These are phyloP conservation scores for Fusarium xyrophilum DNA, from an alignment of 2,329 filamentous ascomycete genomes.

Conservation along the genomic window DNA sequence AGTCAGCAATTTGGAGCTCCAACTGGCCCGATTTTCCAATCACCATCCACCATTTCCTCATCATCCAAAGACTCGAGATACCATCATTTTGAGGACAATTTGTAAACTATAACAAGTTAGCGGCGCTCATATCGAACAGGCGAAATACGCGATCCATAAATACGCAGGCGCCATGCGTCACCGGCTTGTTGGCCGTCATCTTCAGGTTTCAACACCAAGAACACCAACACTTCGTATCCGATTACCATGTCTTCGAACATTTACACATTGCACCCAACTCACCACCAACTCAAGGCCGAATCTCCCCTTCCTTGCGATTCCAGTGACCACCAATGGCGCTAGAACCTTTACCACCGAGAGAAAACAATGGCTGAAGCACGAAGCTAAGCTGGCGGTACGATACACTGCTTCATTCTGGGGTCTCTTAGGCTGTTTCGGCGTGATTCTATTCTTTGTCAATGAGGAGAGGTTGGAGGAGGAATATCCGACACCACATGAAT, in stretches of 20 bases:
- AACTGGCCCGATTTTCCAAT: constrained; percentile 28
- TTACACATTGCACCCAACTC: constrained; percentile 42
- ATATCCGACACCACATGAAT: constrained; percentile 84
- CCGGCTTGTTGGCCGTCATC: constrained; percentile 47
- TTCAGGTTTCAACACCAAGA: constrained; percentile 25
- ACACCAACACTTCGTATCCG: constrained; percentile 23
- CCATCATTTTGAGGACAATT: not conserved
- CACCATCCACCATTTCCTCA: constrained; percentile 16
- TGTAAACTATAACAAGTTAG: not conserved
- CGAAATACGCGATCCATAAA: not conserved
- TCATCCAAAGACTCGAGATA: constrained; percentile 6
- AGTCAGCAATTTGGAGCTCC: constrained; percentile 26
- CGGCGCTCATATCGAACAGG: not conserved
- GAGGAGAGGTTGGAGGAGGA: constrained; percentile 78
- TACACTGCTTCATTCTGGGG: constrained; percentile 72
- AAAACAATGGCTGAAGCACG: constrained; percentile 72
- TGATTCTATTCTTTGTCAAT: constrained; percentile 70
- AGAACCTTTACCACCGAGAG: constrained; percentile 83
- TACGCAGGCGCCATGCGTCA: constrained; percentile 47
- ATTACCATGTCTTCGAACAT: constrained; percentile 38
- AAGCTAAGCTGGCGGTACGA: constrained; percentile 73
- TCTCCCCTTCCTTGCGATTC: constrained; percentile 59
- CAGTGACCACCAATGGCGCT: constrained; percentile 57
- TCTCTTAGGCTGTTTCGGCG: constrained; percentile 63
- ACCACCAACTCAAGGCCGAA: constrained; percentile 46